Conservation (phyloP, 768 basidiomycete genomes). For the Gymnopilus junonius region DNA sequence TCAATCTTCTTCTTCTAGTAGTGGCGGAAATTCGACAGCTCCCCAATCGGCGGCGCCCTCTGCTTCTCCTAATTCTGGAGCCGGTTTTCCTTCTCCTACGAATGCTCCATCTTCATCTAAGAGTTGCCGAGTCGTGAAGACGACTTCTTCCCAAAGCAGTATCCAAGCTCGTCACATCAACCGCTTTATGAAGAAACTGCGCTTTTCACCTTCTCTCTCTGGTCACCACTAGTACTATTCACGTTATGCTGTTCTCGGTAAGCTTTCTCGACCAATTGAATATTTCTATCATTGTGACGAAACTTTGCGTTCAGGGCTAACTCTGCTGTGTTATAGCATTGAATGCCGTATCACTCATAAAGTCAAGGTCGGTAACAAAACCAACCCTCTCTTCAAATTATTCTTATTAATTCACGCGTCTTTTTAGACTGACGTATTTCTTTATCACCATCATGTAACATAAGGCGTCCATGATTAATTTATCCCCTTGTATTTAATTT, state of each 20-base stretch:
- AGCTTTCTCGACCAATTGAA: not conserved
- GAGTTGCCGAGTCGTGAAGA: constrained; percentile 23
- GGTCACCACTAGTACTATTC: not conserved
- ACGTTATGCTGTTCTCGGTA: not conserved
- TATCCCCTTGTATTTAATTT: not conserved
- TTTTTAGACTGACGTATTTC: too few species aligned
- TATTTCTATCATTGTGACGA: not conserved
- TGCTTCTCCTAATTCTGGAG: not conserved
- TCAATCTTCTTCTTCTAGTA: not conserved
- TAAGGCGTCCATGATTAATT: not conserved
- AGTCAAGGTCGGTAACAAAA: not conserved
- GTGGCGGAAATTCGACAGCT: not conserved
- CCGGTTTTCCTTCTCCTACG: constrained; percentile 6
- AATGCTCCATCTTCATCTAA: constrained; percentile 5
- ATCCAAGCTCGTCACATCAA: constrained; percentile 33
- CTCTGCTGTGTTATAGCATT: not conserved
- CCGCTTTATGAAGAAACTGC: constrained; percentile 35
- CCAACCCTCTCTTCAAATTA: not conserved
- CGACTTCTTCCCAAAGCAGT: constrained; percentile 1
- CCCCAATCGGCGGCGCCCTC: not conserved
- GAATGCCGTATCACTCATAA: not conserved
- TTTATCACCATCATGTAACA: too few species aligned
- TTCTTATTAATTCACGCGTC: too few species aligned
- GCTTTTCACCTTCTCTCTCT: constrained; percentile 4
- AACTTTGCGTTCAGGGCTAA: too few species aligned